Conservation (phyloP, 768 basidiomycete genomes). For the Mycena vulgaris region DNA sequence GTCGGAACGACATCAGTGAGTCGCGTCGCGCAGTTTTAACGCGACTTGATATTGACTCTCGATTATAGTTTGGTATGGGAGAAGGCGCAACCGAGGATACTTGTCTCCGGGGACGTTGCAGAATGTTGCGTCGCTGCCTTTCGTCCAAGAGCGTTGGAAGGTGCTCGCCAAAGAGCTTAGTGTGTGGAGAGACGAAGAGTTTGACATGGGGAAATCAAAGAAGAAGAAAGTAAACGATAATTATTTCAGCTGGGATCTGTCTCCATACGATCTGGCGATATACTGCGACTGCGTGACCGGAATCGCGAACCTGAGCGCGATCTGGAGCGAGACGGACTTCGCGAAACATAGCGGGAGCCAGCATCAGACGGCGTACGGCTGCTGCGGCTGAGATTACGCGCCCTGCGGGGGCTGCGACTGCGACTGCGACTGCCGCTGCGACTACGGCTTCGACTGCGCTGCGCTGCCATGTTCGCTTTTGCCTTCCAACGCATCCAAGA, state of each 20-base stretch:
- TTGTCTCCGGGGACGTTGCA: slow-evolving; percentile 73
- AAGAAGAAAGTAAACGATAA: slow-evolving; percentile 50
- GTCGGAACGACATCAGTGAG: slow-evolving; percentile 88
- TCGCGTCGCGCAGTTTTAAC: slow-evolving; percentile 31
- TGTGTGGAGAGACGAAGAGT: slow-evolving; percentile 65
- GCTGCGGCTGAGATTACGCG: slow-evolving; percentile 40
- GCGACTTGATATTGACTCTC: slow-evolving; percentile 11
- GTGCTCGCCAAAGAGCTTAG: slow-evolving; percentile 73
- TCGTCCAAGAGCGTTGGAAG: slow-evolving; percentile 81
- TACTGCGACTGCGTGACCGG: slow-evolving; percentile 36
- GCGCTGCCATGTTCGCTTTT: slow-evolving; percentile 68
- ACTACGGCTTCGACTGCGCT: slow-evolving; percentile 53
- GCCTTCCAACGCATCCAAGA: slow-evolving; percentile 92
- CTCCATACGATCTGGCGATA: slow-evolving; percentile 37
- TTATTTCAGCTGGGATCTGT: slow-evolving; percentile 15
- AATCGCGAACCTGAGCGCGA: slow-evolving; percentile 31
- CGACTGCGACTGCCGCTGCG: slow-evolving; percentile 54
- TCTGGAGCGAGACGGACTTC: slow-evolving; percentile 68
- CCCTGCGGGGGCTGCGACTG: slow-evolving; percentile 46
- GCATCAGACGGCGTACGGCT: slow-evolving; percentile 59
- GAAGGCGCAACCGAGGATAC: slow-evolving; percentile 82
- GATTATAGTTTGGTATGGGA: slow-evolving; percentile 82
- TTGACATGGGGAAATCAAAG: slow-evolving; percentile 49
- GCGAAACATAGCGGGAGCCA: slow-evolving; percentile 74
- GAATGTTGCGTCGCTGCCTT: slow-evolving; percentile 65